Base-by-base conservation (phyloP, 106 monocot species). In the Dioscorea dumetorum region DNA sequence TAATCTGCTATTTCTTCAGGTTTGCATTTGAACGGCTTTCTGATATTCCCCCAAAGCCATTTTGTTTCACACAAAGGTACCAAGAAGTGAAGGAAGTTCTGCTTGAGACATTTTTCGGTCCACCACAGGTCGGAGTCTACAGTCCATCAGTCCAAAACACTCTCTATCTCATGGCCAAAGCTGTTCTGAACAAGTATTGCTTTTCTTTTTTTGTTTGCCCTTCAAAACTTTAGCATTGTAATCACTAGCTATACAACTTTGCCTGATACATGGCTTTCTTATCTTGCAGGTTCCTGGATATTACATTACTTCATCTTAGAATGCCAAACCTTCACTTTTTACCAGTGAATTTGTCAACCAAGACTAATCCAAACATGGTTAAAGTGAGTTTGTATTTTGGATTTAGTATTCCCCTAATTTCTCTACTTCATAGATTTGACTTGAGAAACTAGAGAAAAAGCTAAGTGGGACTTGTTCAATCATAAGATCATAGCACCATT, bases 301-400 rank as follows among this genome's bases (percentile, higher is more conserved):
- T 95, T 62, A 73, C 72, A 33, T 81, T 75, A 51, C 58, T 95
- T 78, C 83, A 82, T 22, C 85, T 95, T 33, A 75, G 48, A 70
- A 95, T 95, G 95, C 95, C 95, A 54, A 95, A 95, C 59, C 56
- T 95, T 49, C 95, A 95, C 61, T 95, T 95, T 67, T 76, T 95
- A 51, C 95, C 95, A 7, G 85, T 95, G 34, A 95, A 95, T 64
- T 60, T 95, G 33, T 71, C 81, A 11, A 74, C 75, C 72, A 91
- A 91, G 74, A 79, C 80, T 49, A 91, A 91, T 50, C 82, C 71
- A 49, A 76, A 33, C 62, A 58, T 95, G 41, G 83, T 95, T 15
- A 85, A 91, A 83, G 95, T 91, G 24, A 77, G 82, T 50, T 62
- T 6, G 58, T 58, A 14, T 52, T 33, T 61, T 31, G 31, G 18